Base-by-base conservation (phyloP, 2,329 filamentous ascomycete species). In the Exophiala phaeomuriformis region DNA sequence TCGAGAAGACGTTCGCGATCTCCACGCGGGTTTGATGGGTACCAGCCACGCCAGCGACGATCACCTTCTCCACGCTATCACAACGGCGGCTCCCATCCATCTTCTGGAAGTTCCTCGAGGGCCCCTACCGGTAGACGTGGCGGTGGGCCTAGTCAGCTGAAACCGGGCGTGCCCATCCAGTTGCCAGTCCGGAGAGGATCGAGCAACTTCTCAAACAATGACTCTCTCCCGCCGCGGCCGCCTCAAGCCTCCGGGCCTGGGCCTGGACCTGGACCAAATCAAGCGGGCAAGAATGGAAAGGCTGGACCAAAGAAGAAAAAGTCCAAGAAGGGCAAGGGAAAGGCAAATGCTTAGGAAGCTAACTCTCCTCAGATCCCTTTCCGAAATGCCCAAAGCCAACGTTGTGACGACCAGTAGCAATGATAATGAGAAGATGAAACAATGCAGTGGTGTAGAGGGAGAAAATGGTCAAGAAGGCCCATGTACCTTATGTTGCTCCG, bases 131-230 rank as follows among this genome's bases (percentile, higher is more conserved):
- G 31, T 8, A n/a, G n/a, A 42, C 30, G 44, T 37, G 44, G 51
- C 8, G 35, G 32, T 10, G 28, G 5, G 9, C 40, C 35, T 27
- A 31, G 42, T 10, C 43, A 19, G 10, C 41, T 37, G 7, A 27
- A 31, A 19, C 43, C 33, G 12, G 53, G 39, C 19, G 28, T 52
- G 28, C 33, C 53, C 19, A 50, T 52, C 32, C 39, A 56, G 28
- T 32, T 56, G 33, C 53, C 53, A 5, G 49, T 56, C 3, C 48
- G 53, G 37, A 47, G 49, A 40, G 53, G 49, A n/a, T 56, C 53
- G 35, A 49, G 30, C 41, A 49, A 31, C n/a, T 12, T 27, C 5
- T 28, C n/a, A 28, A 37, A 10, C 12, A 31, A 36, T 7, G 9
- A 32, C 28, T 8, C 32, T 37, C 10, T 28, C 12, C 5, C 45